Conservation (phyloP, 106 monocot species). For the Gastrodia elata region DNA sequence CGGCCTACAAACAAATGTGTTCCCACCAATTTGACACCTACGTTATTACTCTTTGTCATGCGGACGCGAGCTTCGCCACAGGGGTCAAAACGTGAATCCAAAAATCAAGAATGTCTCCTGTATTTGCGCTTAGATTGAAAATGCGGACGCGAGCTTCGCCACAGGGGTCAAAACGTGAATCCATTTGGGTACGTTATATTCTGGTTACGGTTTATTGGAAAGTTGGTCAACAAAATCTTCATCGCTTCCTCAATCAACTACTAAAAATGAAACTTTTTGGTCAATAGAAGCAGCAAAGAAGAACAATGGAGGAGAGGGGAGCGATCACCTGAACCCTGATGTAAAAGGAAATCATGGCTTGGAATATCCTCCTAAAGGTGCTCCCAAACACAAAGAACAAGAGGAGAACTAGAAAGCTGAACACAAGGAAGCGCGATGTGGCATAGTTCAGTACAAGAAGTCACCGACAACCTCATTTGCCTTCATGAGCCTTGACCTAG, state of each 20-base stretch:
- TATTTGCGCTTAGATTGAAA: slow-evolving; percentile 75
- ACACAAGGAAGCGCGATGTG: slow-evolving; percentile 52
- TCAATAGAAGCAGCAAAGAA: too few species aligned
- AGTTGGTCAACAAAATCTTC: slow-evolving; percentile 80
- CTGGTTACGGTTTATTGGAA: slow-evolving; percentile 59
- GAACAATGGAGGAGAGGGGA: background rate
- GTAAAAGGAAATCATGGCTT: slow-evolving; percentile 79
- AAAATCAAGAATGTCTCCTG: slow-evolving; percentile 80
- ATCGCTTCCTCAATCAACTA: slow-evolving; percentile 88
- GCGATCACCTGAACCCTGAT: slow-evolving; percentile 79
- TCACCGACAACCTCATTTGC: too few species aligned
- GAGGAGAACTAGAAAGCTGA: slow-evolving; percentile 66
- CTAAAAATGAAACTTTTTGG: too few species aligned
- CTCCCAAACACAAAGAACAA: slow-evolving; percentile 76
- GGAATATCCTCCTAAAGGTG: slow-evolving; percentile 69
- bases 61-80: slow-evolving; percentile 58
- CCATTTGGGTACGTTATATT: slow-evolving; percentile 80
- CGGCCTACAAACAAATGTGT: too few species aligned
- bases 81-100: slow-evolving; percentile 77
- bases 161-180: slow-evolving; percentile 73
- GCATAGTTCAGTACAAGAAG: slow-evolving; percentile 66
- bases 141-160: slow-evolving; percentile 57
- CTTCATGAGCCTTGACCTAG: too few species aligned
- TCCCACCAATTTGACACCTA: too few species aligned
- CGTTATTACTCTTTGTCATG: slow-evolving; percentile 68